phyloP scores from a whole-genome alignment of 2,329 filamentous ascomycete genomes.

The Fusarium scirpi region DNA sequence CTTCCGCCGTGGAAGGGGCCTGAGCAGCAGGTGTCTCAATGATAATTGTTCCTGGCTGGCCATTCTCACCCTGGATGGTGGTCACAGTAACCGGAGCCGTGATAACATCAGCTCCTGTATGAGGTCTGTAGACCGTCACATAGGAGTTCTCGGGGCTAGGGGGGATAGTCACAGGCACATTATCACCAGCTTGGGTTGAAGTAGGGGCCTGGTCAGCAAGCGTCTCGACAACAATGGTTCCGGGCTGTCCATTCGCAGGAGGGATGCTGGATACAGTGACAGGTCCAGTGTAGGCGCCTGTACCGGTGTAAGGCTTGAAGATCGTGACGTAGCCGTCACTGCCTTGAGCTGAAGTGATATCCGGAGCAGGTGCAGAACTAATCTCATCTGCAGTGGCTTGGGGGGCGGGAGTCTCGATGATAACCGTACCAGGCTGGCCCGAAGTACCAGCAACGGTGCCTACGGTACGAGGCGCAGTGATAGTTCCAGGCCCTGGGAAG shows the following conservation, averaged over 20 bases:
- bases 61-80: conserved; percentile 18
- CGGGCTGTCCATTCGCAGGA: conserved; percentile 19
- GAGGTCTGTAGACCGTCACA: conserved; percentile 32
- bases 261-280: conserved; percentile 24
- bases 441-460: conserved; percentile 20
- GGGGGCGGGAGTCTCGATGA: conserved; percentile 32
- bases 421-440: conserved; percentile 26
- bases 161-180: conserved; percentile 19
- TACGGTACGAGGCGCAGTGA: conserved; percentile 27
- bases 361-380: background rate
- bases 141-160: conserved; percentile 23
- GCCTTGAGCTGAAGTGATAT: conserved; percentile 13
- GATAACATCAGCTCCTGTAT: conserved; percentile 19
- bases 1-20: background rate
- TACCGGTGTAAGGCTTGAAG: conserved; percentile 25
- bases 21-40: conserved; percentile 19
- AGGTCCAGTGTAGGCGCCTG: conserved; percentile 12
- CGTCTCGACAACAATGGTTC: conserved; percentile 30
- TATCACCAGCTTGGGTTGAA: background rate
- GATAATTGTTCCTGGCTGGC: conserved; percentile 21
- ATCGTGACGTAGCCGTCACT: conserved; percentile 26
- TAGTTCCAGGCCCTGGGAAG: conserved; percentile 28
- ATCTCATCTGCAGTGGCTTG: conserved; percentile 4
- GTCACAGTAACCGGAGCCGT: conserved; percentile 27
- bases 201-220: background rate